Conservation (phyloP, 2,329 filamentous ascomycete species). For the Emergomyces pasteurianus region DNA sequence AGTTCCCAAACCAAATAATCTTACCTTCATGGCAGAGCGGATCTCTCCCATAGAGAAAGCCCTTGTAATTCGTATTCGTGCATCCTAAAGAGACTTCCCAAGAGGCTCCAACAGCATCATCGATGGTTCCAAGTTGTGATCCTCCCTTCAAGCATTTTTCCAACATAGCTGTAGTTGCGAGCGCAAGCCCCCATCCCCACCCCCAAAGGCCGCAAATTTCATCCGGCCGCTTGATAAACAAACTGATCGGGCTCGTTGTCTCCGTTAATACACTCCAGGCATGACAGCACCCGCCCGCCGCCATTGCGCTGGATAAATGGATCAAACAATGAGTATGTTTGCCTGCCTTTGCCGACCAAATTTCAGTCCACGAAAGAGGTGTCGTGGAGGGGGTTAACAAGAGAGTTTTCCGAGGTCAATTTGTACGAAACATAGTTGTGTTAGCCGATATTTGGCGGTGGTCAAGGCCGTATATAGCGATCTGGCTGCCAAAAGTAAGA, state of each 20-base stretch:
- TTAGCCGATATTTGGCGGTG: too few relatives aligned
- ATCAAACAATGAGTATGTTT: neutral
- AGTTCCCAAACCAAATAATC: conserved; percentile 1
- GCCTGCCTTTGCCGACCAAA: neutral
- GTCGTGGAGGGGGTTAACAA: neutral
- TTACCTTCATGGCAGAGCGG: conserved; percentile 5
- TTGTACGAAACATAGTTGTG: too few relatives aligned
- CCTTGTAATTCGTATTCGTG: neutral
- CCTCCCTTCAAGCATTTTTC: conserved; percentile 5
- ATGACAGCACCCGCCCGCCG: neutral
- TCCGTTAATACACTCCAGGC: neutral
- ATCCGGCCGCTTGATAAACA: neutral
- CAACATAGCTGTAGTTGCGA: neutral
- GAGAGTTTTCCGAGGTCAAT: too few relatives aligned
- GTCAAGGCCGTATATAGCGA: too few relatives aligned
- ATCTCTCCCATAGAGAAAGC: conserved; percentile 3
- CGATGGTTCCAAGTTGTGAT: neutral
- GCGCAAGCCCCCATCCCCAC: conserved; percentile 1
- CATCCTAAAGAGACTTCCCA: conserved; percentile 2
- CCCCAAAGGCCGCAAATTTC: neutral
- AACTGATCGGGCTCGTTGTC: neutral
- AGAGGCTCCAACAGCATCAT: conserved; percentile 3
- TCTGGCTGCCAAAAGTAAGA: too few relatives aligned
- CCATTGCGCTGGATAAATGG: neutral
- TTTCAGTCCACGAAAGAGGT: neutral